phyloP scores from a whole-genome alignment of 495 filamentous ascomycete species.

The Collariella sp. region DNA sequence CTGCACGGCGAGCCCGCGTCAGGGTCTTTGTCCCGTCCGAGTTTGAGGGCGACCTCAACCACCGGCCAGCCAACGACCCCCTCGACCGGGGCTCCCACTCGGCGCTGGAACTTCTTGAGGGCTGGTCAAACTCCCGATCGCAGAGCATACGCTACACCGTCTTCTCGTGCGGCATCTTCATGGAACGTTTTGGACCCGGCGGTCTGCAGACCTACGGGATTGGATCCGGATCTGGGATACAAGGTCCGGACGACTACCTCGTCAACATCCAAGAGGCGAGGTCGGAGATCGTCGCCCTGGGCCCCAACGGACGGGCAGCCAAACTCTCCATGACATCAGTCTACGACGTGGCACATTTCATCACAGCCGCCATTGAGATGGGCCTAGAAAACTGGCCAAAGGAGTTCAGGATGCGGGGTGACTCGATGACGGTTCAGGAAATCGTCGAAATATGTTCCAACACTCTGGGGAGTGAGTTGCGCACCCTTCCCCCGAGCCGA shows the following conservation, averaged over 20 bases:
- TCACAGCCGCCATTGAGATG: conserved; percentile 53
- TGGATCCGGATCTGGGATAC: conserved; percentile 38
- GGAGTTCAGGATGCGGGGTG: conserved; percentile 58
- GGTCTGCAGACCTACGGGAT: conserved; percentile 50
- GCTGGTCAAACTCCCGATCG: conserved; percentile 34
- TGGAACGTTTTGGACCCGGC: conserved; percentile 61
- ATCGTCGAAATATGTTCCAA: conserved; percentile 39
- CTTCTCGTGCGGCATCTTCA: conserved; percentile 68
- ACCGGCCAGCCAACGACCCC: conserved; percentile 47
- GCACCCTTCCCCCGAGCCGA: background rate
- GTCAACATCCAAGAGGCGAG: conserved; percentile 49
- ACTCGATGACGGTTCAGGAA: conserved; percentile 47
- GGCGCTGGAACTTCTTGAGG: conserved; percentile 48
- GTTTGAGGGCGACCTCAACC: conserved; percentile 53
- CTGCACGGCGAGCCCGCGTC: conserved; percentile 55
- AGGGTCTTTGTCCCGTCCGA: conserved; percentile 65
- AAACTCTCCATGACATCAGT: conserved; percentile 58
- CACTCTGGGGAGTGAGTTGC: conserved; percentile 32
- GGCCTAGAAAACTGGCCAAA: conserved; percentile 53
- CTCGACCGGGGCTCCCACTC: conserved; percentile 39
- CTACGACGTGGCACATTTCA: conserved; percentile 56
- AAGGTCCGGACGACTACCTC: conserved; percentile 53
- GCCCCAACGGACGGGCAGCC: conserved; percentile 40
- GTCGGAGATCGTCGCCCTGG: conserved; percentile 50
- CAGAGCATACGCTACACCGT: conserved; percentile 53